Conservation (phyloP, 148 eudicot genomes). For the Rhododendron simsii region DNA sequence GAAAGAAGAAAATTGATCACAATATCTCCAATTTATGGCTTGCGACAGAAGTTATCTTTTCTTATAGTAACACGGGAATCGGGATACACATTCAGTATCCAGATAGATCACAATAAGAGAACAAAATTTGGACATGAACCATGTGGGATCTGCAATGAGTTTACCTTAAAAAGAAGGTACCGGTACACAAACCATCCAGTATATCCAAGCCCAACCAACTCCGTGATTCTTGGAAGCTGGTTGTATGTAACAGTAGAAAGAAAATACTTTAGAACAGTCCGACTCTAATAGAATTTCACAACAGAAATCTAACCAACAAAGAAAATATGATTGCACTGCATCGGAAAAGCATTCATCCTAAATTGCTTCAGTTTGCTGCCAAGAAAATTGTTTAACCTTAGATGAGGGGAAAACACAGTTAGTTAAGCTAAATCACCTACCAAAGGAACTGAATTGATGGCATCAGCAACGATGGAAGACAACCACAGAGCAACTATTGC, state of each 20-base stretch:
- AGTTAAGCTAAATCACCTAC: slow-evolving; percentile 31
- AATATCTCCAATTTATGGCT: background rate
- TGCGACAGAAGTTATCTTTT: background rate
- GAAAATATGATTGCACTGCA: slow-evolving; percentile 52
- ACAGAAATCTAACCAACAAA: background rate
- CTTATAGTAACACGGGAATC: background rate
- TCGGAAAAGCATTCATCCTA: slow-evolving; percentile 4
- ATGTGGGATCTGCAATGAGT: background rate
- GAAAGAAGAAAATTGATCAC: background rate
- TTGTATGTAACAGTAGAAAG: background rate
- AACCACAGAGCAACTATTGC: slow-evolving; percentile 87
- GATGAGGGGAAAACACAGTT: background rate
- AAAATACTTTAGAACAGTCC: background rate
- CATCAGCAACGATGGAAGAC: slow-evolving; percentile 69
- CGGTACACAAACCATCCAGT: slow-evolving; percentile 99
- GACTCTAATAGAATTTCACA: background rate
- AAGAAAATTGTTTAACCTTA: background rate
- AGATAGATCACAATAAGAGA: background rate
- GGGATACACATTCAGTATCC: background rate
- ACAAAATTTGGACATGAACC: background rate
- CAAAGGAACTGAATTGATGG: slow-evolving; percentile 91
- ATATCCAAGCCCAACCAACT: slow-evolving; percentile 97
- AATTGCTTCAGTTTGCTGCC: background rate
- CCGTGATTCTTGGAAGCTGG: slow-evolving; percentile 97
- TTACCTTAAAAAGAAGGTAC: slow-evolving; percentile 97